These are phyloP conservation scores for Fusarium papillatum DNA, from an alignment of 2,329 filamentous ascomycete genomes.

Conservation along the genomic window DNA sequence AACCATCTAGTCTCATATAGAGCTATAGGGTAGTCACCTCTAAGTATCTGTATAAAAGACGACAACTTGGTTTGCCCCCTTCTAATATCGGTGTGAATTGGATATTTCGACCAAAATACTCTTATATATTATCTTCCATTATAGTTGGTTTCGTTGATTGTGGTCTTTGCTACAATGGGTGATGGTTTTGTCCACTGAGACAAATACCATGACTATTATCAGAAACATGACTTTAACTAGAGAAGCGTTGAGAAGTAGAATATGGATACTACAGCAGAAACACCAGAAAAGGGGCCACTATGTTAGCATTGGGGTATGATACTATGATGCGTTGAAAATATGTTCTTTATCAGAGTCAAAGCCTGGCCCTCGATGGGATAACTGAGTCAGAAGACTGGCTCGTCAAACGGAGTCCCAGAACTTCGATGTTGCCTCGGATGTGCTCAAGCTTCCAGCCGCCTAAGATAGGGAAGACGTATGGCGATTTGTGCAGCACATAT, in stretches of 20 bases:
- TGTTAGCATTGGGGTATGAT: too few relatives aligned
- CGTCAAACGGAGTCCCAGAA: slow-evolving; percentile 62
- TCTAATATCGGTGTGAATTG: background rate
- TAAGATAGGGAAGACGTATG: slow-evolving; percentile 66
- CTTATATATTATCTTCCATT: too few relatives aligned
- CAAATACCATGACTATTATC: background rate
- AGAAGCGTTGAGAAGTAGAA: too few relatives aligned
- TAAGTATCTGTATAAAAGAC: background rate
- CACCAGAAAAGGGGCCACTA: too few relatives aligned
- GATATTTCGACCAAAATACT: background rate
- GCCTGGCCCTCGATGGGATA: too few relatives aligned
- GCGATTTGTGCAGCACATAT: slow-evolving; percentile 64
- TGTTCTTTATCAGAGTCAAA: too few relatives aligned
- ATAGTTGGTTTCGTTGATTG: too few relatives aligned
- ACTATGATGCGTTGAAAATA: too few relatives aligned
- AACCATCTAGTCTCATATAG: background rate
- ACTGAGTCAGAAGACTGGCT: slow-evolving; percentile 46
- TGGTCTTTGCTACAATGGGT: background rate
- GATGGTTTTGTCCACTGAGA: background rate
- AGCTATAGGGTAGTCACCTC: background rate
- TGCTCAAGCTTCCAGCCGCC: slow-evolving; percentile 67
- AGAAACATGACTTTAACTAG: too few relatives aligned
- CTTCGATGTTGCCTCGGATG: slow-evolving; percentile 67
- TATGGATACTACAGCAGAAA: too few relatives aligned
- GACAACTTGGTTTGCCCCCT: background rate